Evolutionary conservation across 202 grass and related monocot genomes (phyloP).

Genomic region (Thinopyrum obtusiflorum): DNA sequence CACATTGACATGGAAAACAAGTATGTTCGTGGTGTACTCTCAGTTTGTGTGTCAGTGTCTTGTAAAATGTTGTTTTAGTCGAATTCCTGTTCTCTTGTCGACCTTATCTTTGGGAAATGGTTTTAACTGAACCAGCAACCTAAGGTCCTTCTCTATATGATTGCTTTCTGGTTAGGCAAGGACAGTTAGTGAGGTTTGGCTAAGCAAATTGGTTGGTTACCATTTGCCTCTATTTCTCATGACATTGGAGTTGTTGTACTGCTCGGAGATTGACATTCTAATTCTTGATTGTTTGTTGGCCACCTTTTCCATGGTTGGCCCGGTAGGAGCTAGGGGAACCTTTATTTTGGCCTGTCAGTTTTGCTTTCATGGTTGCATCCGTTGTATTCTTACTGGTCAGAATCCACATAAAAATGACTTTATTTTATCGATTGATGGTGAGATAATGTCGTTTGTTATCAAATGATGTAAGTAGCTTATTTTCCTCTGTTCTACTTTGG

Average conservation of each 20-base stretch:
- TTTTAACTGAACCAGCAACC: neutral
- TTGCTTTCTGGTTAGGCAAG: neutral
- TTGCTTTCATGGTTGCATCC: too few relatives aligned
- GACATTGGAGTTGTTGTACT: too few relatives aligned
- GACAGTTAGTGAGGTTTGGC: too few relatives aligned
- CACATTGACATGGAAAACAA: neutral
- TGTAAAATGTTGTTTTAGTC: neutral
- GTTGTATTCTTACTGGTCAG: too few relatives aligned
- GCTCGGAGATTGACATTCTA: too few relatives aligned
- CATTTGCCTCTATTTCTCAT: too few relatives aligned
- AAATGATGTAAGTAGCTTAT: too few relatives aligned
- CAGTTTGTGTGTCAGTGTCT: neutral
- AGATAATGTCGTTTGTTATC: too few relatives aligned
- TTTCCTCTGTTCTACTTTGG: too few relatives aligned
- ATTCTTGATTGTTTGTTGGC: neutral
- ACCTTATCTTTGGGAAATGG: neutral
- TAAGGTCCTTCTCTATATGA: neutral
- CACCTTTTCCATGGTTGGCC: neutral
- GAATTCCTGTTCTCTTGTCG: neutral
- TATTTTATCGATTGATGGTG: too few relatives aligned
- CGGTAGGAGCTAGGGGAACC: neutral
- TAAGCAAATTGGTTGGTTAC: too few relatives aligned
- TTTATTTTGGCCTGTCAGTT: neutral
- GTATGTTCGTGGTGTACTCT: neutral
- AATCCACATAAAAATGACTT: too few relatives aligned